These are phyloP conservation scores for Cryptosporidium muris DNA, from an alignment of 169 alveolate genomes.

Conservation along the genomic window DNA sequence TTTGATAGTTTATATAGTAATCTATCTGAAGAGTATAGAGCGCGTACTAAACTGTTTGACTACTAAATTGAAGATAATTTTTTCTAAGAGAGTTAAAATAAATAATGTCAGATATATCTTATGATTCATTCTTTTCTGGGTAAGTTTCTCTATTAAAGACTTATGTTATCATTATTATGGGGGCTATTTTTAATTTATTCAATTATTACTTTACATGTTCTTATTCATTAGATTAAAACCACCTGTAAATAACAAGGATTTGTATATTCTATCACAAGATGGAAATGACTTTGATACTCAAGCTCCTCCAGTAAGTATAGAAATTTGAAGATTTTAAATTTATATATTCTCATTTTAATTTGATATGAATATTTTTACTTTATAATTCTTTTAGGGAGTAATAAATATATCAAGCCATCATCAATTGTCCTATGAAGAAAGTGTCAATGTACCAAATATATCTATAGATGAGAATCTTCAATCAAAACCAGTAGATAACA, in stretches of 20 bases:
- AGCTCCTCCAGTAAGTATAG: conserved; percentile 44
- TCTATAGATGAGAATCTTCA: neutral
- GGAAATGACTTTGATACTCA: conserved; percentile 48
- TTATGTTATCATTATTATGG: neutral
- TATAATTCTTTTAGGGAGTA: conserved; percentile 1
- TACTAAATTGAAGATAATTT: too few species aligned
- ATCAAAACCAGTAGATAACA: neutral
- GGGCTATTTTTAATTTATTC: neutral
- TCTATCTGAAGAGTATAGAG: too few species aligned
- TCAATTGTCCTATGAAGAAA: neutral
- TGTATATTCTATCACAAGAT: conserved; percentile 23
- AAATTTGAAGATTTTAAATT: neutral
- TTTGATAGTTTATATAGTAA: too few species aligned
- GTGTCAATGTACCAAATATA: neutral
- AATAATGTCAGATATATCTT: too few species aligned
- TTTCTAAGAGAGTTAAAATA: too few species aligned
- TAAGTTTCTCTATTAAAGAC: neutral
- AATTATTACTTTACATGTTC: neutral
- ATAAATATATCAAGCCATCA: conserved; percentile 20
- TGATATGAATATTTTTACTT: neutral
- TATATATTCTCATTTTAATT: neutral
- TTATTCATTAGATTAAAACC: conserved; percentile 3
- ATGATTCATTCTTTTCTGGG: conserved; percentile 14
- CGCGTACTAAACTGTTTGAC: too few species aligned
- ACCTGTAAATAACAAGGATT: conserved; percentile 20